Percentiles rank a stretch among this genome's conserved stretches.
Evolutionary conservation across 2,329 filamentous ascomycete genomes (phyloP).

Genomic region (Tolypocladium nubicola): DNA sequence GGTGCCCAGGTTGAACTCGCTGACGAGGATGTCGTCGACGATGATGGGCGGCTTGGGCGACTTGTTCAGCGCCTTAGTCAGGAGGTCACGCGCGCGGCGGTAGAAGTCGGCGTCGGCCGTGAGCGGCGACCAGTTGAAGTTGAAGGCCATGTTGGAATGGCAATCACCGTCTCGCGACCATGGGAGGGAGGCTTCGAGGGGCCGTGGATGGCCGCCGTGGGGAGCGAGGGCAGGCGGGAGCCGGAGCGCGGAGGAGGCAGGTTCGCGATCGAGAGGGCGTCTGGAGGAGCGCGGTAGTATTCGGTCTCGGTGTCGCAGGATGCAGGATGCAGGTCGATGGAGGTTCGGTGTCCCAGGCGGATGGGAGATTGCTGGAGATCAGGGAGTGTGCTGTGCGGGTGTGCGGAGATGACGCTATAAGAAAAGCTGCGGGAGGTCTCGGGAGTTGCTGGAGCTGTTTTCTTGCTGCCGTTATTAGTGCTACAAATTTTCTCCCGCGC

Average conservation of each 20-base stretch:
- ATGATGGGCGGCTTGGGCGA: slow-evolving; percentile 97
- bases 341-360: neutral
- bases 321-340: neutral
- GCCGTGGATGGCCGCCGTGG: slow-evolving; percentile 3
- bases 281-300: neutral
- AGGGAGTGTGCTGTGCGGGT: neutral
- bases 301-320: neutral
- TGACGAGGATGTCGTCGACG: slow-evolving; percentile 97
- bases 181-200: slow-evolving; percentile 13
- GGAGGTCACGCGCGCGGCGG: slow-evolving; percentile 80
- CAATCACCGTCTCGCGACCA: slow-evolving; percentile 24
- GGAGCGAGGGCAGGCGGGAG: neutral
- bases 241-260: neutral
- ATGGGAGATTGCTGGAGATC: neutral
- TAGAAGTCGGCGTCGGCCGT: slow-evolving; percentile 91
- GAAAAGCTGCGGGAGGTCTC: neutral
- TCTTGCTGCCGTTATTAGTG: neutral
- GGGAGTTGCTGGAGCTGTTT: neutral
- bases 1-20: slow-evolving; percentile 91
- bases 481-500: neutral
- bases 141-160: slow-evolving; percentile 84
- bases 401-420: slow-evolving; percentile 2
- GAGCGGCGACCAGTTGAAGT: slow-evolving; percentile 99
- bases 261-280: neutral
- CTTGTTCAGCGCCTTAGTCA: slow-evolving; percentile 94